Conservation (phyloP, 2,329 filamentous ascomycete species). For the Helotiales sp. region DNA sequence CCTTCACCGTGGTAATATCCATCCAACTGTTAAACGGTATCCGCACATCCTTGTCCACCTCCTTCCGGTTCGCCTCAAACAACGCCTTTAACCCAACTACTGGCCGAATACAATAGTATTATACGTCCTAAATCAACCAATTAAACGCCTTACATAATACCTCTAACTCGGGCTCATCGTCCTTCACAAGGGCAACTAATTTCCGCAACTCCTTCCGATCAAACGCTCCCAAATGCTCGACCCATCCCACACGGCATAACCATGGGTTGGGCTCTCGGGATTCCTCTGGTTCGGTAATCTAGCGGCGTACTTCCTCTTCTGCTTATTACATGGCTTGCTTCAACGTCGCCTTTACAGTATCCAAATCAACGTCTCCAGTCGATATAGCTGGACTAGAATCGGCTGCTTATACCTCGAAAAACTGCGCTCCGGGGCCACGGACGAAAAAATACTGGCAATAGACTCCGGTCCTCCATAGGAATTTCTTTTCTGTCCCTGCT, state of each 20-base stretch:
- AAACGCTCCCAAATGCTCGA: not conserved
- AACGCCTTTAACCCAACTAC: conserved; percentile 16
- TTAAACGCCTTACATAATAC: no score
- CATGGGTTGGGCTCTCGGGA: not conserved
- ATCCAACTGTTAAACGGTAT: conserved; percentile 14
- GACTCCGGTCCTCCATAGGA: not conserved
- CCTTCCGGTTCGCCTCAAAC: not conserved
- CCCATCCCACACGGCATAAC: not conserved
- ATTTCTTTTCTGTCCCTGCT: not conserved
- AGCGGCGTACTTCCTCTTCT: not conserved
- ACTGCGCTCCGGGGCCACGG: not conserved
- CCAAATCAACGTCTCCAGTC: not conserved
- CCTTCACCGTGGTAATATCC: conserved; percentile 14
- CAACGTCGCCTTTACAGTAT: not conserved
- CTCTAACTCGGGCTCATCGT: not conserved
- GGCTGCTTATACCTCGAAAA: not conserved
- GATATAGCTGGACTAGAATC: not conserved
- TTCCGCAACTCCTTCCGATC: conserved; percentile 12
- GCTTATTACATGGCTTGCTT: no score
- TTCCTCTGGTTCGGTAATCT: not conserved
- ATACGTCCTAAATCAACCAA: no score
- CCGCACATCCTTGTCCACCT: not conserved
- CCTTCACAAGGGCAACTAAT: conserved; percentile 11
- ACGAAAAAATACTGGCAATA: conserved; percentile 11
- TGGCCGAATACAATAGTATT: conserved; percentile 16